phyloP scores from a whole-genome alignment of 192 early-diverging fungal genomes.

The Umbelopsis vinacea region DNA sequence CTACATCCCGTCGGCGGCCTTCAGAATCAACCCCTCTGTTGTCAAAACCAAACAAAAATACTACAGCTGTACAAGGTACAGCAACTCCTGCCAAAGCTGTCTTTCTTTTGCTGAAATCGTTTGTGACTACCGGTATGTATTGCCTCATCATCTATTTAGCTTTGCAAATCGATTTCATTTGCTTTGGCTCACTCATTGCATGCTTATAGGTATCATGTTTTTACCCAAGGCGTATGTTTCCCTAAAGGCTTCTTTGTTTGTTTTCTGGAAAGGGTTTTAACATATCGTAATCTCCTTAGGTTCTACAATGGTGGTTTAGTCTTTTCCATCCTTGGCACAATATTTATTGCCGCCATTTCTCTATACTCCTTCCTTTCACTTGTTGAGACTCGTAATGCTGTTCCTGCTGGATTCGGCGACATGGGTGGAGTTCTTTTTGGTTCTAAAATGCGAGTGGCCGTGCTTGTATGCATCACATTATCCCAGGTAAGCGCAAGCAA shows the following conservation, averaged over 20 bases:
- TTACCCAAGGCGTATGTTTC: conserved; percentile 31
- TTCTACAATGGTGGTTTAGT: conserved; percentile 66
- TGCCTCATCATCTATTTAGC: neutral
- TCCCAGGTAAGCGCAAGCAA: conserved; percentile 37
- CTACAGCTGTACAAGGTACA: conserved; percentile 47
- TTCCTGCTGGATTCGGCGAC: conserved; percentile 70
- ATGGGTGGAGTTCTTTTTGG: conserved; percentile 70
- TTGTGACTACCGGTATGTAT: conserved; percentile 54
- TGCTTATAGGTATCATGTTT: conserved; percentile 41
- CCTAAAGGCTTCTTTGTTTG: neutral
- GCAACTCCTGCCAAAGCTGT: conserved; percentile 74
- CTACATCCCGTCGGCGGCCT: conserved; percentile 24
- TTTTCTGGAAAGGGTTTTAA: neutral
- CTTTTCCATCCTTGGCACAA: conserved; percentile 62
- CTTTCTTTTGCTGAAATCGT: conserved; percentile 79
- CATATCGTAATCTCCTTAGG: conserved; percentile 31
- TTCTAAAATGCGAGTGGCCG: conserved; percentile 59
- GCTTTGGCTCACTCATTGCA: neutral
- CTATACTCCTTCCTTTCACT: conserved; percentile 69
- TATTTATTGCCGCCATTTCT: conserved; percentile 62
- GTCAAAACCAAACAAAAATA: conserved; percentile 24
- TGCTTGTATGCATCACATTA: conserved; percentile 50
- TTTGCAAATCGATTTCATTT: neutral
- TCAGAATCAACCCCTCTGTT: conserved; percentile 35
- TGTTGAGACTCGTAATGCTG: conserved; percentile 61